Percentiles rank a stretch among this genome's conserved stretches.
Evolutionary conservation across 139 green algal genomes (phyloP).

Genomic region (Tetradesmus obliquus): DNA sequence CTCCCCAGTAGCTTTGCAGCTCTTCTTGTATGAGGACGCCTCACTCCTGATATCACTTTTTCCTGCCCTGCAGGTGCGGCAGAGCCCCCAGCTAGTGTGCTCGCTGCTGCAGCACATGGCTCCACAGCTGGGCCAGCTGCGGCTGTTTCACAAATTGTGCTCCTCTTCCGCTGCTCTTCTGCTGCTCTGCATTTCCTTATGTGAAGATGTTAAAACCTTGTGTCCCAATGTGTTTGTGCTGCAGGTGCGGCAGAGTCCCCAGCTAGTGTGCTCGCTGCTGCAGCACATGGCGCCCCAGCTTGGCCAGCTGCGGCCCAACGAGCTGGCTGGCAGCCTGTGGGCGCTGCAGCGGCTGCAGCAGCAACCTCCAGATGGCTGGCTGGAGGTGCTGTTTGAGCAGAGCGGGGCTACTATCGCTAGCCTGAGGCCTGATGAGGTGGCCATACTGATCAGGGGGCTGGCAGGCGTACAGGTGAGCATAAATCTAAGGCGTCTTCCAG

Average conservation of each 20-base stretch:
- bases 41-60: too few species aligned
- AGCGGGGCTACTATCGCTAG: background rate
- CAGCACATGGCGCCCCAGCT: constrained; percentile 11
- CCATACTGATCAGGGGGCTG: constrained; percentile 7
- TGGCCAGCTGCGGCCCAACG: background rate
- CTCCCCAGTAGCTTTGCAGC: background rate
- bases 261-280: constrained; percentile 8
- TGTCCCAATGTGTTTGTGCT: too few species aligned
- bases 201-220: too few species aligned
- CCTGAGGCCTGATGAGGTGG: constrained; percentile 13
- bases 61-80: background rate
- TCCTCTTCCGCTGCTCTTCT: too few species aligned
- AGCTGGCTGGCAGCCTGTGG: constrained; percentile 19
- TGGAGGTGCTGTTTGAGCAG: background rate
- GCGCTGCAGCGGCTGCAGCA: background rate
- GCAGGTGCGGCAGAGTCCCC: background rate
- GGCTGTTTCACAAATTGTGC: background rate
- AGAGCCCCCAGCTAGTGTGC: background rate
- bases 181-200: too few species aligned
- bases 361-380: background rate
- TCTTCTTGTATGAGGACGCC: too few species aligned
- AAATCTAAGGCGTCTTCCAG: background rate
- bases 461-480: background rate
- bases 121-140: background rate
- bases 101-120: constrained; percentile 7